These are phyloP conservation scores for Friedmanniomyces simplex DNA, from an alignment of 495 filamentous ascomycete genomes.

Conservation along the genomic window DNA sequence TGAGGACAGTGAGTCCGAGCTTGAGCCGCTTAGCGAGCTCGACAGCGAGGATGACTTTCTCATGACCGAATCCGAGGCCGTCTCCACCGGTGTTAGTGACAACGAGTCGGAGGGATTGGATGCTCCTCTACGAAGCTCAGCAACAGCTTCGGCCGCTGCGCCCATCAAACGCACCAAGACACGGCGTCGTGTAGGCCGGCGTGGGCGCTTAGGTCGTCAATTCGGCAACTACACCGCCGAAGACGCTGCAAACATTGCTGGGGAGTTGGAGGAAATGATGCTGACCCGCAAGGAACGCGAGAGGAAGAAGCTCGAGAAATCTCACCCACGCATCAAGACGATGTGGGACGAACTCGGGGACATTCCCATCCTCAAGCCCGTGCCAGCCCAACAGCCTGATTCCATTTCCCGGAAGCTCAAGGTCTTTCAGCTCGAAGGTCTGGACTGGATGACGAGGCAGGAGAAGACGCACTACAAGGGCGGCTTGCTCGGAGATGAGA, in stretches of 20 bases:
- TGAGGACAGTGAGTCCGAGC: conserved; percentile 17
- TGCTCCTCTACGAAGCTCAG: not conserved
- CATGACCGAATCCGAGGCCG: conserved; percentile 1
- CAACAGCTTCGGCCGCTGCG: not conserved
- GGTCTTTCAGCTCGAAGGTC: conserved; percentile 82
- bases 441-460: conserved; percentile 88
- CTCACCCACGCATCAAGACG: conserved; percentile 65
- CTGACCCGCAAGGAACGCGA: conserved; percentile 36
- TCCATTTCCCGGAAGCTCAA: conserved; percentile 75
- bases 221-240: conserved; percentile 4
- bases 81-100: conserved; percentile 17
- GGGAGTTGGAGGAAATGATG: conserved; percentile 20
- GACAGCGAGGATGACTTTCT: conserved; percentile 17
- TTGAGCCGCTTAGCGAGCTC: conserved; percentile 11
- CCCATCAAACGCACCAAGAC: not conserved
- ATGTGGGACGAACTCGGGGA: conserved; percentile 75
- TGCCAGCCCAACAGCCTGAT: conserved; percentile 60
- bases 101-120: conserved; percentile 3
- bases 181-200: not conserved
- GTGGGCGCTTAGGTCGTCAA: not conserved
- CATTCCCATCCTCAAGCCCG: conserved; percentile 52
- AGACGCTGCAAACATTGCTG: not conserved
- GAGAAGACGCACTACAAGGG: conserved; percentile 77
- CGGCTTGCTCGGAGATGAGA: conserved; percentile 86
- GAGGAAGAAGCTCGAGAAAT: conserved; percentile 54